Percentiles rank a stretch among this genome's conserved stretches.
These are phyloP conservation scores for Acanthamoeba royreba DNA, from an alignment of 208 protist species.

Conservation along the genomic window DNA sequence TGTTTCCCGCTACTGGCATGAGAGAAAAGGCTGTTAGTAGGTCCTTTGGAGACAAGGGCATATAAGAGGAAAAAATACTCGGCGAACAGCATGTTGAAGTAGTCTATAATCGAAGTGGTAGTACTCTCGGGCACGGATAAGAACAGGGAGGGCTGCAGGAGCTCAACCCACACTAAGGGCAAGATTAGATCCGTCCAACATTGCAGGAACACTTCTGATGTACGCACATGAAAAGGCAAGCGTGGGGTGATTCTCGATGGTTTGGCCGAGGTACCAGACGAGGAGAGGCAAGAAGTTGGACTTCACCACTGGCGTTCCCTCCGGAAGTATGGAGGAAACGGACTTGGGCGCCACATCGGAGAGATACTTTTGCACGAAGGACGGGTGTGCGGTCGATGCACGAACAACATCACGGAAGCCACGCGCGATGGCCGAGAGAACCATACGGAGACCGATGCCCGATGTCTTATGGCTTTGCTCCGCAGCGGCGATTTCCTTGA, in stretches of 20 bases:
- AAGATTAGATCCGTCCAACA: too few species aligned
- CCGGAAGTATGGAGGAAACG: too few species aligned
- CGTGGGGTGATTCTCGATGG: not conserved
- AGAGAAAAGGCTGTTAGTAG: not conserved
- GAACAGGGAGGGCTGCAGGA: not conserved
- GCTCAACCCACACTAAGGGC: not conserved
- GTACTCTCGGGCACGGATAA: not conserved
- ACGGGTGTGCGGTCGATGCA: not conserved
- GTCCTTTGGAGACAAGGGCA: not conserved
- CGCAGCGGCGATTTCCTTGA: not conserved
- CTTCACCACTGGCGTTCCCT: not conserved
- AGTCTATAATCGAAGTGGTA: not conserved
- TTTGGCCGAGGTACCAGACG: constrained; percentile 8
- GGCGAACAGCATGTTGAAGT: not conserved
- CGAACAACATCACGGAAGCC: not conserved
- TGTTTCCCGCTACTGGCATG: not conserved
- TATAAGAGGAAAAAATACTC: not conserved
- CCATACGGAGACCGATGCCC: not conserved
- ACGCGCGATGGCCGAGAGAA: not conserved
- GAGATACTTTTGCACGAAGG: not conserved
- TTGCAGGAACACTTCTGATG: too few species aligned
- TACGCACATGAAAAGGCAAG: not conserved
- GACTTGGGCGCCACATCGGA: too few species aligned
- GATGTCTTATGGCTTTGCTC: not conserved
- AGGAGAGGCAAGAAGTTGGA: not conserved